phyloP scores from a whole-genome alignment of 805 yeast genomes.

The Sugiyamaella lignohabitans region DNA sequence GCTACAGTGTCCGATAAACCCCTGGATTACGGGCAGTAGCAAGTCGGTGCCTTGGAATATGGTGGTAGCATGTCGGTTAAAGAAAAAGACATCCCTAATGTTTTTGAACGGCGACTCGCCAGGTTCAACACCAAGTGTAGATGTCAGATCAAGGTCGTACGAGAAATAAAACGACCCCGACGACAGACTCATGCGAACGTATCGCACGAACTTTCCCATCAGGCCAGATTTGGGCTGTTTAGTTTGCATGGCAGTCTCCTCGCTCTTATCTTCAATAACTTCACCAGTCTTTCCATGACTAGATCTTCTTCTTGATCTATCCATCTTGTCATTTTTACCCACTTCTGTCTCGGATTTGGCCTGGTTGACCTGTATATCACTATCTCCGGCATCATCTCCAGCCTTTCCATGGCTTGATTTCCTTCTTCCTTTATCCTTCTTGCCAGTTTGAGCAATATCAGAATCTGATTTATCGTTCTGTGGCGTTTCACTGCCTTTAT shows the following conservation, averaged over 20 bases:
- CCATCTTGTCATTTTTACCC: too few species aligned
- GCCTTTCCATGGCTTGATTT: too few species aligned
- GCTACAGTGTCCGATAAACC: conserved; percentile 24
- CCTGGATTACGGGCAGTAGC: conserved; percentile 29
- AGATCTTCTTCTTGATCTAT: too few species aligned
- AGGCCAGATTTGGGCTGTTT: too few species aligned
- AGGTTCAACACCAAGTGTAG: conserved; percentile 17
- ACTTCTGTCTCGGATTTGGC: background rate
- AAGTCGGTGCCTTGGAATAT: conserved; percentile 17
- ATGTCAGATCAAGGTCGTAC: conserved; percentile 28
- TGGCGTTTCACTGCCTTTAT: too few species aligned
- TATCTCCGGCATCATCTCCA: background rate
- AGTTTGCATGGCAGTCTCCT: background rate
- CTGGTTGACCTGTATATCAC: background rate
- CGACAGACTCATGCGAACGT: conserved; percentile 7
- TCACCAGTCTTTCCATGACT: background rate
- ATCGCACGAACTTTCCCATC: conserved; percentile 14
- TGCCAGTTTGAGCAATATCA: too few species aligned
- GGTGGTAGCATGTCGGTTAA: conserved; percentile 22
- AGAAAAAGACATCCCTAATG: conserved; percentile 21
- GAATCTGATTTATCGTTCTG: too few species aligned
- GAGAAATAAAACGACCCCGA: conserved; percentile 23
- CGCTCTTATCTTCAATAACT: background rate
- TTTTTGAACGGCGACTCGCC: conserved; percentile 2
- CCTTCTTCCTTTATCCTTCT: too few species aligned